A percentile compares a stretch with the other conserved stretches of the same genome.
Evolutionary conservation across 1,284 basidiomycete species (phyloP).

Genomic region (Cystobasidiaceae sp.): DNA sequence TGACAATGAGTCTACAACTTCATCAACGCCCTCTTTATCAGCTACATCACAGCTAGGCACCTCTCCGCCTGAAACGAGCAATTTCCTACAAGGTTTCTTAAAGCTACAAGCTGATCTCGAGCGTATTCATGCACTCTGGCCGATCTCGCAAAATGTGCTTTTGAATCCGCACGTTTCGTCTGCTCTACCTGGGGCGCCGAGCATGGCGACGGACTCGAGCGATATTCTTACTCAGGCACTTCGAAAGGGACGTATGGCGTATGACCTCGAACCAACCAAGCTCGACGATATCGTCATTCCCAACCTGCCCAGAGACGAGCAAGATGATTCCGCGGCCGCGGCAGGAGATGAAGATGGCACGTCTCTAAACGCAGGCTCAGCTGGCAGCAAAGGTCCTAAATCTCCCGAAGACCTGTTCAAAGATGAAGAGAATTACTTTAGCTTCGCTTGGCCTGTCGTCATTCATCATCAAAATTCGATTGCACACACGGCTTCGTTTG

Average conservation of each 20-base stretch:
- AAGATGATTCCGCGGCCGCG: background rate
- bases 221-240: constrained; percentile 11
- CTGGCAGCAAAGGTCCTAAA: too few relatives aligned
- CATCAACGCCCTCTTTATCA: background rate
- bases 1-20: constrained; percentile 5
- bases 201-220: background rate
- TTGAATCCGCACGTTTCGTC: background rate
- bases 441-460: constrained; percentile 27
- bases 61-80: background rate
- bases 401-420: constrained; percentile 29
- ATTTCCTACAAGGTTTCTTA: constrained; percentile 12
- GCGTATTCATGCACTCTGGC: constrained; percentile 25
- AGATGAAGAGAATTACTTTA: constrained; percentile 30
- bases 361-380: too few relatives aligned
- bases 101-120: constrained; percentile 24
- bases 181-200: background rate
- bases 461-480: constrained; percentile 26
- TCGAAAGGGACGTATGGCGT: constrained; percentile 24
- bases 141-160: constrained; percentile 17
- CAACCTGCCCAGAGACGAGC: constrained; percentile 8
- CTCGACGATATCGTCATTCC: constrained; percentile 28
- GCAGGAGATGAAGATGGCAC: too few relatives aligned
- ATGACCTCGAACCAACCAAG: constrained; percentile 23
- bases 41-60: background rate
- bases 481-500: constrained; percentile 22